Percentiles rank a stretch among this genome's conserved stretches.
These are phyloP conservation scores for Cercospora nicotianae DNA, from an alignment of 2,329 filamentous ascomycete genomes.

Conservation along the genomic window DNA sequence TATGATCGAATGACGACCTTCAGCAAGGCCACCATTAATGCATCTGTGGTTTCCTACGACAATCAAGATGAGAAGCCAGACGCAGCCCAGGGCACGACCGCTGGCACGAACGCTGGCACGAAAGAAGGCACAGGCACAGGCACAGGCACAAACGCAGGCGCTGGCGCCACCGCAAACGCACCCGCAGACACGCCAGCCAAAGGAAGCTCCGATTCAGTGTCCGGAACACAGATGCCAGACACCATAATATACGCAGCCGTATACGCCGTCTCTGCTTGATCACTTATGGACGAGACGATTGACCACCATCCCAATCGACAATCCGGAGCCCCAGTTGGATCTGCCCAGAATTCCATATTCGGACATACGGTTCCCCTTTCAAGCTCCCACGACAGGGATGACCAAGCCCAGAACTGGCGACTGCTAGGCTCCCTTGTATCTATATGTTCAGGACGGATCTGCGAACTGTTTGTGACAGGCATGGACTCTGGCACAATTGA, in stretches of 20 bases:
- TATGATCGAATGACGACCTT: conserved; percentile 35
- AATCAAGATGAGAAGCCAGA: background rate
- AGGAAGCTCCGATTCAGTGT: background rate
- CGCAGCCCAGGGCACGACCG: background rate
- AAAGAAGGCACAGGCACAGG: background rate
- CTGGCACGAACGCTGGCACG: background rate
- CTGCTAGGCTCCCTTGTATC: background rate
- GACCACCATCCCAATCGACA: background rate
- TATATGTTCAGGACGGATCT: background rate
- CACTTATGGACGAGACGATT: background rate
- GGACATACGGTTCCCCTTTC: background rate
- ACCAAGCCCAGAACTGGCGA: background rate
- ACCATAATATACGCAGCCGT: conserved; percentile 21
- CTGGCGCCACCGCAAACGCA: background rate
- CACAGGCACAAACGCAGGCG: background rate
- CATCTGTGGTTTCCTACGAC: conserved; percentile 18
- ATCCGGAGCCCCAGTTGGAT: background rate
- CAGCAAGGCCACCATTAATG: conserved; percentile 26
- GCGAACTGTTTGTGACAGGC: background rate
- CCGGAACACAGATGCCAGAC: conserved; percentile 21
- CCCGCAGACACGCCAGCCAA: background rate
- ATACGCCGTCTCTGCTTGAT: conserved; percentile 17
- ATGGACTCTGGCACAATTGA: background rate
- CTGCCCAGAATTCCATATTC: background rate
- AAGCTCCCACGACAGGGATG: background rate